Evolutionary conservation across 73 alveolate species (phyloP), one percentile per base, ranked within the genome.

Genomic region (Loxodes magnus): DNA sequence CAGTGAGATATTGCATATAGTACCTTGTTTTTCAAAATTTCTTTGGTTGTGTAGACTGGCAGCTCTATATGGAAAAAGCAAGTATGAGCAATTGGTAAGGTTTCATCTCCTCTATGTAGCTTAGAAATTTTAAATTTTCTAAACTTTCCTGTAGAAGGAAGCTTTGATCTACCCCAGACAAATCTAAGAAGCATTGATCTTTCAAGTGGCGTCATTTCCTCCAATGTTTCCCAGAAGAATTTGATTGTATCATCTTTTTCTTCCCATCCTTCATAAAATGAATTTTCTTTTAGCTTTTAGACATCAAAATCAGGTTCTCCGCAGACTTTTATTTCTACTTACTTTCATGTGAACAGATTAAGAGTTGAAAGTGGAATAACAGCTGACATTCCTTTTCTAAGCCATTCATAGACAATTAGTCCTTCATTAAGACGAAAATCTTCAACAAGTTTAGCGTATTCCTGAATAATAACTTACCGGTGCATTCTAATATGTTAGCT

Each of bases 141-240:
- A 44, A 69, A 57, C 56, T 72, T 80, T 58, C 79, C 73, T 52
- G 70, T 83, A 31, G 68, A 53, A 12, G 98, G 98, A 7, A 88
- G 74, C 67, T 94, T 78, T 29, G 91, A 48, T 38, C 95, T 73
- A 35, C 98, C 98, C 95, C 95, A 83, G 1, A 80, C 96, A 71
- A 88, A 88, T 60, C 88, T 83, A 27, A 88, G 38, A 60, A 76
- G 84, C 54, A 64, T 57, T 5, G 82, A 70, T 53, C 85, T 60
- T 56, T 88, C 92, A 44, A 79, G 88, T 31, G 82, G 58, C 20
- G 79, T 63, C 53, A 85, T 71, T 41, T 74, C 84, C 48, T 84
- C 90, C 36, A 88, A 65, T 48, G 72, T 78, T 67, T 68, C 68
- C 98, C 98, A 88, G 73, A 84, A 88, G 38, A 55, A 64, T 63